Conservation (phyloP, 2,329 filamentous ascomycete genomes). For the Trichoderma pleuroti region DNA sequence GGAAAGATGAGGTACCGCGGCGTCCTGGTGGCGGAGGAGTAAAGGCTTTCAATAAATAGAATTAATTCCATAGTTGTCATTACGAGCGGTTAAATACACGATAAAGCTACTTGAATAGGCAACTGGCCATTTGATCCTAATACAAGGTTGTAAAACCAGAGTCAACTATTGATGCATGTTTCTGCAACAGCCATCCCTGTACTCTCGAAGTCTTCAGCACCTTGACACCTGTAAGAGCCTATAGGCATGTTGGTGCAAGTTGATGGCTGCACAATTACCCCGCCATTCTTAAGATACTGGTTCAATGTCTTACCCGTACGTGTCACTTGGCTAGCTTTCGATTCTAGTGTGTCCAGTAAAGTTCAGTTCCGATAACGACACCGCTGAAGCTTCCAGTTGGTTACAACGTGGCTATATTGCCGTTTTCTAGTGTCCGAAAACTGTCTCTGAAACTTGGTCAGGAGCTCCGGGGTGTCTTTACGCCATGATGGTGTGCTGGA, state of each 20-base stretch:
- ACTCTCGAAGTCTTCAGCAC: background rate
- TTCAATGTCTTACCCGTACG: background rate
- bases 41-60: background rate
- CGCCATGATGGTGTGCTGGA: background rate
- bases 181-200: background rate
- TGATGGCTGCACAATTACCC: background rate
- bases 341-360: background rate
- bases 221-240: background rate
- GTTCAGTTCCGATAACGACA: background rate
- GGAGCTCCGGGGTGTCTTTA: background rate
- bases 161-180: background rate
- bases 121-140: background rate
- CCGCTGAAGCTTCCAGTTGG: background rate
- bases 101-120: background rate
- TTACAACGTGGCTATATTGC: background rate
- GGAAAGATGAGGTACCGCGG: conserved; percentile 15
- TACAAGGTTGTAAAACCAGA: background rate
- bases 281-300: background rate
- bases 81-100: background rate
- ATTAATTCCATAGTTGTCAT: background rate
- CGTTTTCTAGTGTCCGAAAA: background rate
- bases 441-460: background rate
- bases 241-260: background rate
- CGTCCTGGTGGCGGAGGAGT: background rate
- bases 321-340: background rate